Evolutionary conservation across 2,329 filamentous ascomycete species (phyloP).

Genomic region (Dryadomyces quercivorus): DNA sequence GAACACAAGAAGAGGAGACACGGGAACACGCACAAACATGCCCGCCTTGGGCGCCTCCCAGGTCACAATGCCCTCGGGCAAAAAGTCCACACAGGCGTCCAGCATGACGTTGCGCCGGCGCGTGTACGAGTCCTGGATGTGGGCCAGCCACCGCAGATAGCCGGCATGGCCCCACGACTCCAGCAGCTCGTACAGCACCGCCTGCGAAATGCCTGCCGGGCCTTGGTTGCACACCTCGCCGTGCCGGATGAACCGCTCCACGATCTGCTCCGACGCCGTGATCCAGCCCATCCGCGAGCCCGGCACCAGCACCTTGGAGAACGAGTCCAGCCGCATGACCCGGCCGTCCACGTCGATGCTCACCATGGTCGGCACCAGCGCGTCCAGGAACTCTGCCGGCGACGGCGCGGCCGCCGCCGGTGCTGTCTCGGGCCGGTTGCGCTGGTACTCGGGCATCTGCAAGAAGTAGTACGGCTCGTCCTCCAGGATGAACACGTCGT

Average conservation of each 20-base stretch:
- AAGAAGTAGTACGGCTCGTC: conserved; percentile 94
- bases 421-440: conserved; percentile 36
- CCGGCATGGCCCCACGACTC: conserved; percentile 84
- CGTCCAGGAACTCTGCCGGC: conserved; percentile 30
- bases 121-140: conserved; percentile 72
- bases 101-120: conserved; percentile 64
- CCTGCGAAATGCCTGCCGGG: conserved; percentile 72
- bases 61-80: conserved; percentile 62
- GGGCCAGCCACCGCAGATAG: conserved; percentile 80
- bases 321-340: conserved; percentile 82
- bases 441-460: conserved; percentile 68
- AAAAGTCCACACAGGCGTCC: conserved; percentile 63
- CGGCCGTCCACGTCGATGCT: conserved; percentile 77
- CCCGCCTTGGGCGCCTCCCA: conserved; percentile 75
- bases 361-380: conserved; percentile 62
- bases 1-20: not conserved
- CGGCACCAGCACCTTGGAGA: conserved; percentile 82
- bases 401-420: conserved; percentile 41
- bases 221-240: conserved; percentile 77
- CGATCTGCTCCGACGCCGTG: conserved; percentile 71
- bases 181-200: conserved; percentile 75
- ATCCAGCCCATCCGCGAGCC: conserved; percentile 80
- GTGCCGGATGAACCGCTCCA: conserved; percentile 72
- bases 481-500: conserved; percentile 79
- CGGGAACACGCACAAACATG: conserved; percentile 71